These are phyloP conservation scores for Melampsora larici-populina DNA, from an alignment of 1,284 basidiomycete species.

Conservation along the genomic window DNA sequence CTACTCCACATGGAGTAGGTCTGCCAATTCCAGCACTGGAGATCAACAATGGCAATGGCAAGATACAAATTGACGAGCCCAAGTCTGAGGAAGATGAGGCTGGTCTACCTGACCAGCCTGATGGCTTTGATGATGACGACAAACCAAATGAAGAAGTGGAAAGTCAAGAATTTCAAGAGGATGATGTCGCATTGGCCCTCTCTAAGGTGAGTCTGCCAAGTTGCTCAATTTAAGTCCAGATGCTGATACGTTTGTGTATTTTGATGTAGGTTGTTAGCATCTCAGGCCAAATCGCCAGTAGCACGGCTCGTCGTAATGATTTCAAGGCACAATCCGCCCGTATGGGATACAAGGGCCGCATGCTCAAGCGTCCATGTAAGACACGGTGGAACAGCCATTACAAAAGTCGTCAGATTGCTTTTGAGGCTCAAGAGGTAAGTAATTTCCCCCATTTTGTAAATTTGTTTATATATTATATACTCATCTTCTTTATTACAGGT, in stretches of 20 bases:
- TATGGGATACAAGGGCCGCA: background rate
- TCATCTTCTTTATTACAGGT: background rate
- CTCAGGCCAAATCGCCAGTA: background rate
- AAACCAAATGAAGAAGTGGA: background rate
- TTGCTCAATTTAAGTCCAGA: no score
- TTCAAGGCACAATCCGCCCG: background rate
- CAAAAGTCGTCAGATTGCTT: background rate
- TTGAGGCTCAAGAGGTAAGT: background rate
- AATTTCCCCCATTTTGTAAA: no score
- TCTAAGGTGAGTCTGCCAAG: background rate
- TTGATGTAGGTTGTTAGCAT: background rate
- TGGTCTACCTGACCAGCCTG: background rate
- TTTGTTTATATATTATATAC: no score
- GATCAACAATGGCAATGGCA: background rate
- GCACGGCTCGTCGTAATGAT: background rate
- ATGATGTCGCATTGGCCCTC: background rate
- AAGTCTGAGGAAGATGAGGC: background rate
- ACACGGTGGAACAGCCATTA: slow-evolving; percentile 7
- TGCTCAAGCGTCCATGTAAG: background rate
- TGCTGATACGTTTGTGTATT: background rate
- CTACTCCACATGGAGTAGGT: background rate
- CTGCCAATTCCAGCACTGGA: no score
- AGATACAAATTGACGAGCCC: background rate
- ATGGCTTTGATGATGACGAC: no score
- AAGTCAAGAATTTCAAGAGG: background rate